Conservation (phyloP, 2,329 filamentous ascomycete species). For the Xylaria multiplex region DNA sequence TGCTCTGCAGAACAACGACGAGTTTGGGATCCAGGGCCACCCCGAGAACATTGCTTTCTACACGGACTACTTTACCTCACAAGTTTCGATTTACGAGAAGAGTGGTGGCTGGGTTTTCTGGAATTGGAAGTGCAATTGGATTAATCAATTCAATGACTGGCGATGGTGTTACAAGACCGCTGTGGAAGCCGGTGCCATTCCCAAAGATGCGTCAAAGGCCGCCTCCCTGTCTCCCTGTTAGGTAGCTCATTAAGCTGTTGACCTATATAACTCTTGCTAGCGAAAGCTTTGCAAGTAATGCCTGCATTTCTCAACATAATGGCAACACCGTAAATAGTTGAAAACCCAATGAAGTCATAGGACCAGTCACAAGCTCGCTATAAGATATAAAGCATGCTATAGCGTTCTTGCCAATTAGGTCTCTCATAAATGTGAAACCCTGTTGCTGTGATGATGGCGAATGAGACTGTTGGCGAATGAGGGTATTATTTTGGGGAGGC, state of each 20-base stretch:
- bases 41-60: conserved; percentile 60
- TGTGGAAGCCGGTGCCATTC: conserved; percentile 36
- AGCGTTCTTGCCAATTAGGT: too few species aligned
- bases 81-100: conserved; percentile 63
- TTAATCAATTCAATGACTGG: conserved; percentile 55
- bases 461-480: too few species aligned
- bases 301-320: too few species aligned
- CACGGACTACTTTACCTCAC: conserved; percentile 64
- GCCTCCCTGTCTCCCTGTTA: conserved; percentile 26
- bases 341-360: too few species aligned
- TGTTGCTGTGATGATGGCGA: too few species aligned
- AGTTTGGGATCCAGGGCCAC: conserved; percentile 49
- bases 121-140: conserved; percentile 61
- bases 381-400: too few species aligned
- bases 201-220: conserved; percentile 24
- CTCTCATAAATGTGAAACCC: too few species aligned
- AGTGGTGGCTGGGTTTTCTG: conserved; percentile 66
- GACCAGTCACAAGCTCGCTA: too few species aligned
- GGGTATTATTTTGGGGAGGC: too few species aligned
- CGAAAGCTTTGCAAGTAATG: too few species aligned
- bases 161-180: conserved; percentile 57
- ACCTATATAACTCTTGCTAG: too few species aligned
- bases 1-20: conserved; percentile 55
- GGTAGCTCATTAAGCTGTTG: background rate
- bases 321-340: too few species aligned